Evolutionary conservation across 106 monocot genomes (phyloP).

Genomic region (Ottelia alismoides): DNA sequence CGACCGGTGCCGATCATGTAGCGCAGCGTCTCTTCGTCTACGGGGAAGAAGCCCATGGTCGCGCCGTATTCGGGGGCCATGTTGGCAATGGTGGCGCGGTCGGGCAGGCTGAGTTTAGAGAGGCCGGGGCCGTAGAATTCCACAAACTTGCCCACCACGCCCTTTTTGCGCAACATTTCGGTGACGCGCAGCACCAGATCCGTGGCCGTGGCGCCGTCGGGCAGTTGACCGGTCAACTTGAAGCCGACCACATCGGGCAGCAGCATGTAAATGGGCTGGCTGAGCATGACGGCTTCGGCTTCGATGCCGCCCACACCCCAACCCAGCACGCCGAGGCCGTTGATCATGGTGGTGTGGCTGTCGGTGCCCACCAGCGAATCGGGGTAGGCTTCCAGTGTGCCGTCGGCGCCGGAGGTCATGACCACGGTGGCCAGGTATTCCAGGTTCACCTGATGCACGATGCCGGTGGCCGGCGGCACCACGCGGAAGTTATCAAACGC

Average conservation of each 20-base stretch:
- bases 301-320: no score
- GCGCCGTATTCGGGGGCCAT: slow-evolving; percentile 96
- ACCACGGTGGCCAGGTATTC: no score
- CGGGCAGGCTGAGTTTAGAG: slow-evolving; percentile 52
- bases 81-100: slow-evolving; percentile 86
- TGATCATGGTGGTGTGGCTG: no score
- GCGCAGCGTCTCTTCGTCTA: slow-evolving; percentile 23
- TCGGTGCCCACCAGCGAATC: no score
- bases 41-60: slow-evolving; percentile 95
- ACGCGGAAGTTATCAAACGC: no score
- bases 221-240: slow-evolving; percentile 49
- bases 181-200: slow-evolving; percentile 78
- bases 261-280: slow-evolving; percentile 81
- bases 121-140: slow-evolving; percentile 87
- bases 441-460: no score
- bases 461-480: no score
- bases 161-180: slow-evolving; percentile 75
- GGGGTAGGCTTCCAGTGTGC: no score
- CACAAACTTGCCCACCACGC: slow-evolving; percentile 88
- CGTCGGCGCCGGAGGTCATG: no score
- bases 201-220: slow-evolving; percentile 67
- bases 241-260: slow-evolving; percentile 75
- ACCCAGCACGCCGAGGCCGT: no score
- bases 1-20: slow-evolving; percentile 4
- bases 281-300: no score